A percentile compares a stretch with the other conserved stretches of the same genome.
These are phyloP conservation scores for Pinus albicaulis DNA, from an alignment of 75 land plant genomes.

Conservation along the genomic window DNA sequence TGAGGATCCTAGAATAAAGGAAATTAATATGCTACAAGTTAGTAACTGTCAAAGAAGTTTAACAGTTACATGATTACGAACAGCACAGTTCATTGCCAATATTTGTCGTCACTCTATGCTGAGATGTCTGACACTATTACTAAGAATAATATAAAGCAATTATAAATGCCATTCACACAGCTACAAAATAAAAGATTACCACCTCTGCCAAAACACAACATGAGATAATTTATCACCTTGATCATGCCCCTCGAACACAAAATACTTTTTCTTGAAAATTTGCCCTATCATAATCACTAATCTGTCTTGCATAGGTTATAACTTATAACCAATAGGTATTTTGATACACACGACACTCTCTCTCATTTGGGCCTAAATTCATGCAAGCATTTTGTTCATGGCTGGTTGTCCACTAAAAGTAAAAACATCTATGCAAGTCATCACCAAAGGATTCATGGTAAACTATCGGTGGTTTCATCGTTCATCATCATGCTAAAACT, in stretches of 20 bases:
- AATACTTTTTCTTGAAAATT: neutral
- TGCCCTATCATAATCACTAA: neutral
- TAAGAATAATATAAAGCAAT: neutral
- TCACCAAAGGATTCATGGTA: neutral
- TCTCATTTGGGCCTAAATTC: neutral
- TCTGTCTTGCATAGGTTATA: neutral
- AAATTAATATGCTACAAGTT: neutral
- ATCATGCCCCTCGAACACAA: neutral
- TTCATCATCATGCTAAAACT: neutral
- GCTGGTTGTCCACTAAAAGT: neutral
- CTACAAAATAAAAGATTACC: neutral
- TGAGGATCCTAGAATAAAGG: slow-evolving; percentile 85
- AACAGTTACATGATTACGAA: too few relatives aligned
- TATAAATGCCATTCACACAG: neutral
- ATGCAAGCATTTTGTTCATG: neutral
- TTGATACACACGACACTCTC: neutral
- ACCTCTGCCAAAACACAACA: neutral
- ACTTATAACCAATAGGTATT: neutral
- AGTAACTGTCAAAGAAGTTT: too few relatives aligned
- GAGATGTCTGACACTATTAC: neutral
- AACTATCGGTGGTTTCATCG: neutral
- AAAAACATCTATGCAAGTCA: neutral
- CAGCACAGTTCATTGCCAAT: too few relatives aligned
- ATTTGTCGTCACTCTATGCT: neutral
- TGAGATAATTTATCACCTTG: neutral